A percentile compares a stretch with the other conserved stretches of the same genome.
phyloP scores from a whole-genome alignment of 805 yeast genomes.

The Spathaspora arborariae region DNA sequence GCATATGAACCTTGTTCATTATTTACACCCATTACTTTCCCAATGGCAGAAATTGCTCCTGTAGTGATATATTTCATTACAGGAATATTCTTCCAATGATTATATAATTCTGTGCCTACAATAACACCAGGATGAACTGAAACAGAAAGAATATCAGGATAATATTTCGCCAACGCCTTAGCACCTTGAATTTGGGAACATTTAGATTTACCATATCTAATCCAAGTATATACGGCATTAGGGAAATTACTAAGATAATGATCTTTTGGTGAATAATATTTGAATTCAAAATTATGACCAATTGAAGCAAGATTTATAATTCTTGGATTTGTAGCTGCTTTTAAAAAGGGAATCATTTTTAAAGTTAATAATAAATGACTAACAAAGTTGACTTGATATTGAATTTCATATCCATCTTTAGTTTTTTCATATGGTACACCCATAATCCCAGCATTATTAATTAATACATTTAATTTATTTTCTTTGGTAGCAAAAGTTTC shows the following conservation, averaged over 20 bases:
- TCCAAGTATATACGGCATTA: constrained; percentile 21
- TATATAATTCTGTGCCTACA: constrained; percentile 30
- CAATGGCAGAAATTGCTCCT: constrained; percentile 12
- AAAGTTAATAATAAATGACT: constrained; percentile 33
- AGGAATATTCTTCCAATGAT: constrained; percentile 23
- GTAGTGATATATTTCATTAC: constrained; percentile 19
- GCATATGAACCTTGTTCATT: constrained; percentile 34
- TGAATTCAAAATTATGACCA: constrained; percentile 26
- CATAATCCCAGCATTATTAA: constrained; percentile 42
- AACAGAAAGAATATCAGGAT: constrained; percentile 29
- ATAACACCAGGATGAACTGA: constrained; percentile 40
- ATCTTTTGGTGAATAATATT: constrained; percentile 20
- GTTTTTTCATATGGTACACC: constrained; percentile 33
- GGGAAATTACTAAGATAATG: constrained; percentile 24
- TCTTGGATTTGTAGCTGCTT: constrained; percentile 22
- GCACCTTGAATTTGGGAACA: constrained; percentile 28
- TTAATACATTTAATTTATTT: constrained; percentile 26
- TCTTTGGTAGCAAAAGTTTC: constrained; percentile 21
- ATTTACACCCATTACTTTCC: constrained; percentile 22
- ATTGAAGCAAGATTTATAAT: constrained; percentile 29
- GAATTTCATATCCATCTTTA: constrained; percentile 36
- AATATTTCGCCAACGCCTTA: constrained; percentile 20
- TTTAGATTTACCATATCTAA: constrained; percentile 36
- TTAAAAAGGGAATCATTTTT: constrained; percentile 23
- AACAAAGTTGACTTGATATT: constrained; percentile 38